Evolutionary conservation across 306 rosid species (phyloP), one percentile per base, ranked within the genome.

Genomic region (Quercus engelmannii): DNA sequence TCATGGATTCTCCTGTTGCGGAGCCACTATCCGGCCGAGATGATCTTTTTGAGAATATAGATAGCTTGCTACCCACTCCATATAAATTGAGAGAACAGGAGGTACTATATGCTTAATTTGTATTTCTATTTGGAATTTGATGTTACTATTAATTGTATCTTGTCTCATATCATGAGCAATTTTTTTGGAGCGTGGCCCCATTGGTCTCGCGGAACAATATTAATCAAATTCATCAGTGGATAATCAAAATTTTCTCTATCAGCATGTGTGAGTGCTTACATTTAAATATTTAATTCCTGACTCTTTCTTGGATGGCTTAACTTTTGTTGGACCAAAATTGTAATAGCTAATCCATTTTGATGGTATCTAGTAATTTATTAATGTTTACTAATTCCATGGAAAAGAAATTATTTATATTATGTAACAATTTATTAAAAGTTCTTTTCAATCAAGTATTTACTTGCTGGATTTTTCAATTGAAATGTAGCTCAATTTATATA

Each of bases 1-100:
- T 93, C 33, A 72, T 91, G 93, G 99, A 93, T 83, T 80, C 95
- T 31, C 85, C 98, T 14, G 62, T 93, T 64, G 87, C 41, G 2
- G 84, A 71, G 61, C 85, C 86, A 17, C 85, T 75, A 21, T 13
- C 81, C 26, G 92, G 89, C 19, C 88, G 93, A 23, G 81, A 77
- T 69, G 88, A 89, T 87, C 92, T 84, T 55, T 95, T 95, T 76
- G 87, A 91, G 9, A 77, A 91, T 76, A 73, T 90, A 5, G 86
- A 76, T 43, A 84, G 80, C 64, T 69, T 85, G 59, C 68, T 91
- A 74, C 99, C 99, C 64, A 89, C 92, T 14, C 91, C 96, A 31
- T 92, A 89, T 51, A 87, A 76, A 78, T 76, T 82, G 74, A 78
- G 80, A 65, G 86, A 85, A 67, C 81, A 81, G 55, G 89, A 85